Conservation (phyloP, 2,329 filamentous ascomycete species). For the Corynespora cassiicola region DNA sequence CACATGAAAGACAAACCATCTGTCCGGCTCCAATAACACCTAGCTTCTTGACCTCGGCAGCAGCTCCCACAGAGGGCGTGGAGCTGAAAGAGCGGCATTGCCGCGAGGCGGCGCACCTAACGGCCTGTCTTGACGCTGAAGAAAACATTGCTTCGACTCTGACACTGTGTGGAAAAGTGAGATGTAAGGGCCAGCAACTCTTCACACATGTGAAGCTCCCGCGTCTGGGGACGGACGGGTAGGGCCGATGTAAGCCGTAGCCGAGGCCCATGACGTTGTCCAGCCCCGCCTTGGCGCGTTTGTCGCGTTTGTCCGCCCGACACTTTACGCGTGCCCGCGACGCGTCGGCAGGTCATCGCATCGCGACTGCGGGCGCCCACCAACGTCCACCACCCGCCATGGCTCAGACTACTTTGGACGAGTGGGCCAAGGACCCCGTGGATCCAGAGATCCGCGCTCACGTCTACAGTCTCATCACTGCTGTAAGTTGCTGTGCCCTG, state of each 20-base stretch:
- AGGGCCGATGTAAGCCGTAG: slow-evolving; percentile 34
- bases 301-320: slow-evolving; percentile 22
- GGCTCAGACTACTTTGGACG: slow-evolving; percentile 48
- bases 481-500: slow-evolving; percentile 62
- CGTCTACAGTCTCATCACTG: slow-evolving; percentile 91
- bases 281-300: slow-evolving; percentile 27
- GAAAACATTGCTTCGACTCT: slow-evolving; percentile 37
- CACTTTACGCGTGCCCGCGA: slow-evolving; percentile 40
- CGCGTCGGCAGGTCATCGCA: slow-evolving; percentile 30
- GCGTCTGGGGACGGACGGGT: slow-evolving; percentile 5
- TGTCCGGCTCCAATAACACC: slow-evolving; percentile 95
- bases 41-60: slow-evolving; percentile 80
- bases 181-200: no score
- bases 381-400: slow-evolving; percentile 39
- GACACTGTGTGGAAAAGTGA: slow-evolving; percentile 1
- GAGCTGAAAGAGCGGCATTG: slow-evolving; percentile 70
- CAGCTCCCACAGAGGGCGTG: slow-evolving; percentile 62
- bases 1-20: slow-evolving; percentile 70
- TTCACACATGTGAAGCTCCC: slow-evolving; percentile 24
- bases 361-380: slow-evolving; percentile 10
- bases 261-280: slow-evolving; percentile 28
- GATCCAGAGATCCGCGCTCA: slow-evolving; percentile 93
- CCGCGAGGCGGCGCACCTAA: slow-evolving; percentile 26
- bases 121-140: slow-evolving; percentile 33
- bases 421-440: slow-evolving; percentile 60